Conservation (phyloP, 495 filamentous ascomycete genomes). For the Cercophora sp. region DNA sequence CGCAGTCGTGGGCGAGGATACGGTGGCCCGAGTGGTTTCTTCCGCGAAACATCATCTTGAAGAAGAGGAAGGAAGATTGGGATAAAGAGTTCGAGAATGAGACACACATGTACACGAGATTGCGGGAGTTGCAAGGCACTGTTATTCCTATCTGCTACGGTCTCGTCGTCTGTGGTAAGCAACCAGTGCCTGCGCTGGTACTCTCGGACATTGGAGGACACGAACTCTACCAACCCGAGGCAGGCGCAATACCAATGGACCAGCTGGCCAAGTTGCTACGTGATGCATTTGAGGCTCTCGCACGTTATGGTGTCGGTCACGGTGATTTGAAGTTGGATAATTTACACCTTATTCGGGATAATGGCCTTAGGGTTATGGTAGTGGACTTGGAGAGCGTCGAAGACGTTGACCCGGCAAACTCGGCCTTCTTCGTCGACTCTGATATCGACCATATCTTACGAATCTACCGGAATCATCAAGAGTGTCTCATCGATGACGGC, state of each 20-base stretch:
- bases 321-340: conserved; percentile 5
- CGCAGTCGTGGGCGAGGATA: conserved; percentile 9
- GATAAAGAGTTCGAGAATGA: conserved; percentile 11
- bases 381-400: conserved; percentile 9
- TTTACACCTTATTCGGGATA: conserved; percentile 8
- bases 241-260: conserved; percentile 8
- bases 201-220: conserved; percentile 10
- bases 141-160: conserved; percentile 10
- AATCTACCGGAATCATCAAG: conserved; percentile 5
- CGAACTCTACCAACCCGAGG: conserved; percentile 9
- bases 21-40: conserved; percentile 11
- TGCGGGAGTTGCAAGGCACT: conserved; percentile 2
- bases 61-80: conserved; percentile 8
- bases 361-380: conserved; percentile 3
- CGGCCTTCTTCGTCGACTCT: conserved; percentile 8
- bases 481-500: conserved; percentile 7
- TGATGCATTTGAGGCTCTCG: conserved; percentile 10
- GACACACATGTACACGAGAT: no score
- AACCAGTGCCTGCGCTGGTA: conserved; percentile 4
- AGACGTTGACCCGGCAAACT: conserved; percentile 7
- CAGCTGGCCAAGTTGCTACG: conserved; percentile 5
- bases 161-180: conserved; percentile 5
- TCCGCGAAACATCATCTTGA: conserved; percentile 8
- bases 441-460: conserved; percentile 8
- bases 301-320: conserved; percentile 6